phyloP scores from a whole-genome alignment of 2,329 filamentous ascomycete species.

The Pseudopithomyces maydicus region DNA sequence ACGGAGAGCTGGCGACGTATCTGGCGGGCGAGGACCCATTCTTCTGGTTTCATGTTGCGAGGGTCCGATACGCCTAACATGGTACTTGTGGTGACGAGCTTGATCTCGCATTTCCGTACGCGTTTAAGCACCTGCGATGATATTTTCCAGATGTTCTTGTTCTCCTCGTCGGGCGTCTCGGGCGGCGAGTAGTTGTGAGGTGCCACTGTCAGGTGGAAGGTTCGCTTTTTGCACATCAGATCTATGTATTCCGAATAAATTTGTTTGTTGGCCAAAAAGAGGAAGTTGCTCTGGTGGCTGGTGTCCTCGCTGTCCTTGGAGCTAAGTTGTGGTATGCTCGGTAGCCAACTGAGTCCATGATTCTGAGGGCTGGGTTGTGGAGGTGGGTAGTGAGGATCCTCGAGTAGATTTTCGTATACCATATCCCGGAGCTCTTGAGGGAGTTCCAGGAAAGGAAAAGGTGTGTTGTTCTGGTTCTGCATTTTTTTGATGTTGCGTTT shows the following conservation, averaged over 20 bases:
- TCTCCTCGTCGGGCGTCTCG: background rate
- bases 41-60: conserved; percentile 36
- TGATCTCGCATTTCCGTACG: conserved; percentile 34
- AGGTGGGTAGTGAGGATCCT: conserved; percentile 36
- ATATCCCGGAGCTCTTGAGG: conserved; percentile 40
- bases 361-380: conserved; percentile 14
- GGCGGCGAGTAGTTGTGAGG: conserved; percentile 33
- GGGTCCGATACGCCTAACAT: conserved; percentile 45
- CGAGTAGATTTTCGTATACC: conserved; percentile 37
- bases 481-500: conserved; percentile 23
- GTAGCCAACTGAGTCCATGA: conserved; percentile 20
- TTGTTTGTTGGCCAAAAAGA: conserved; percentile 40
- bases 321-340: background rate
- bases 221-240: conserved; percentile 35
- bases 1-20: conserved; percentile 29
- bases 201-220: conserved; percentile 39
- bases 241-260: conserved; percentile 42
- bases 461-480: conserved; percentile 19
- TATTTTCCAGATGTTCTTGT: conserved; percentile 36
- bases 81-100: conserved; percentile 37
- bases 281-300: conserved; percentile 22
- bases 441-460: conserved; percentile 36
- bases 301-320: background rate
- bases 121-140: conserved; percentile 21
- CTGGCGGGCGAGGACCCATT: conserved; percentile 37